These are phyloP conservation scores for Russula foetens DNA, from an alignment of 768 basidiomycete species.

Conservation along the genomic window DNA sequence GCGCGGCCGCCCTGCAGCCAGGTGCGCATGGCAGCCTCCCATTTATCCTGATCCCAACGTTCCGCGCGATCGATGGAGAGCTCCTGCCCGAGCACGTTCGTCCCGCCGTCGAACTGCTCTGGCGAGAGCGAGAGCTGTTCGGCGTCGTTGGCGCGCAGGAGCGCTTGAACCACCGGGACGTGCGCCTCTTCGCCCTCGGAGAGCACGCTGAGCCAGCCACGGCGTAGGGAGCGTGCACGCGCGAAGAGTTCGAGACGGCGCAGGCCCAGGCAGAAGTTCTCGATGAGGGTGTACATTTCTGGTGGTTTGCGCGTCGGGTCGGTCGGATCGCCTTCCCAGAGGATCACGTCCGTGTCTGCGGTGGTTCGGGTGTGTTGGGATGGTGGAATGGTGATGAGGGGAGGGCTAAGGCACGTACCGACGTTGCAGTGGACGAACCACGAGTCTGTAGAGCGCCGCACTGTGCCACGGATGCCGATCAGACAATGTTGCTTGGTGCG, in stretches of 20 bases:
- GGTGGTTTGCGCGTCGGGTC: conserved; percentile 88
- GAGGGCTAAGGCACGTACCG: conserved; percentile 40
- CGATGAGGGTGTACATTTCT: conserved; percentile 92
- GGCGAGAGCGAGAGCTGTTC: conserved; percentile 12
- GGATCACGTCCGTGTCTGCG: conserved; percentile 89
- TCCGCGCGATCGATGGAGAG: conserved; percentile 27
- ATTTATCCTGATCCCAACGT: conserved; percentile 53
- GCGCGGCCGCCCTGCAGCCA: conserved; percentile 33
- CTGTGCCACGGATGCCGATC: conserved; percentile 96
- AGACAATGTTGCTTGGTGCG: conserved; percentile 94
- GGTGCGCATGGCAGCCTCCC: conserved; percentile 56
- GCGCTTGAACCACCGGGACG: conserved; percentile 32
- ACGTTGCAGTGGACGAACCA: conserved; percentile 99
- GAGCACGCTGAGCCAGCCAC: conserved; percentile 89
- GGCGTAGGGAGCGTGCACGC: conserved; percentile 54
- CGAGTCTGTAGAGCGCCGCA: conserved; percentile 86
- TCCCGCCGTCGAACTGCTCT: conserved; percentile 30
- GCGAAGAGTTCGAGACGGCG: conserved; percentile 90
- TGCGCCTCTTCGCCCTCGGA: conserved; percentile 53
- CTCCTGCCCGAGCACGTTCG: conserved; percentile 22
- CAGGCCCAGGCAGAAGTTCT: conserved; percentile 94
- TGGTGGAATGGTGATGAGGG: conserved; percentile 13
- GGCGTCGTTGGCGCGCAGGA: conserved; percentile 16
- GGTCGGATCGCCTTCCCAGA: conserved; percentile 87
- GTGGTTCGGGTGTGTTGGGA: background rate